Percentiles rank a stretch among this genome's conserved stretches.
Conservation (phyloP, 2,329 filamentous ascomycete species). For the Fusarium haematococcum region DNA sequence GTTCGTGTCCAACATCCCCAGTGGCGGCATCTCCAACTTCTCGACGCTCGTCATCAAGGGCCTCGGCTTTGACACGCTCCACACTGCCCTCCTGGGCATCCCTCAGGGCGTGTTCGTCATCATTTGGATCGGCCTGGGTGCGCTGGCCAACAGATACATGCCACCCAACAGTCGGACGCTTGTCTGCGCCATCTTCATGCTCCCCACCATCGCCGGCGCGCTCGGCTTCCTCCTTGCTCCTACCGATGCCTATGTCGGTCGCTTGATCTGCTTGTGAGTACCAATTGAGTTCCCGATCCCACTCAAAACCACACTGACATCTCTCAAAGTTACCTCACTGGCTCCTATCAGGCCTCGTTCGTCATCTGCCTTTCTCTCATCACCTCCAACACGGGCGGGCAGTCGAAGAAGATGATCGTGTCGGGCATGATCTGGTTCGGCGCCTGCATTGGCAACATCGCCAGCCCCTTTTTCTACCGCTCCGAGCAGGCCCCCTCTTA, state of each 20-base stretch:
- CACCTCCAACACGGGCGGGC: conserved; percentile 64
- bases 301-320: background rate
- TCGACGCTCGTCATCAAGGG: conserved; percentile 70
- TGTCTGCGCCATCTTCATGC: conserved; percentile 66
- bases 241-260: conserved; percentile 60
- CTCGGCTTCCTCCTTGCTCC: conserved; percentile 69
- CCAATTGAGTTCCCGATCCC: too few relatives aligned
- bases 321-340: conserved; percentile 47
- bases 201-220: conserved; percentile 69
- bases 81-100: conserved; percentile 54
- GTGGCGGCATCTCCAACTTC: conserved; percentile 72
- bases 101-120: conserved; percentile 53
- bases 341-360: conserved; percentile 55
- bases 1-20: conserved; percentile 64
- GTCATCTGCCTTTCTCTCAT: conserved; percentile 58
- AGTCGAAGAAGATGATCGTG: conserved; percentile 74
- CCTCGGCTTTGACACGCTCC: conserved; percentile 61
- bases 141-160: conserved; percentile 53
- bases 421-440: conserved; percentile 71
- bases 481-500: conserved; percentile 60
- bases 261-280: conserved; percentile 65
- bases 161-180: conserved; percentile 62
- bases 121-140: conserved; percentile 56
- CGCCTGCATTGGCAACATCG: conserved; percentile 71
- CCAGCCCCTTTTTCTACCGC: conserved; percentile 72